Base-by-base conservation (phyloP, 176 grass and related monocot species). In the Puya raimondii region DNA sequence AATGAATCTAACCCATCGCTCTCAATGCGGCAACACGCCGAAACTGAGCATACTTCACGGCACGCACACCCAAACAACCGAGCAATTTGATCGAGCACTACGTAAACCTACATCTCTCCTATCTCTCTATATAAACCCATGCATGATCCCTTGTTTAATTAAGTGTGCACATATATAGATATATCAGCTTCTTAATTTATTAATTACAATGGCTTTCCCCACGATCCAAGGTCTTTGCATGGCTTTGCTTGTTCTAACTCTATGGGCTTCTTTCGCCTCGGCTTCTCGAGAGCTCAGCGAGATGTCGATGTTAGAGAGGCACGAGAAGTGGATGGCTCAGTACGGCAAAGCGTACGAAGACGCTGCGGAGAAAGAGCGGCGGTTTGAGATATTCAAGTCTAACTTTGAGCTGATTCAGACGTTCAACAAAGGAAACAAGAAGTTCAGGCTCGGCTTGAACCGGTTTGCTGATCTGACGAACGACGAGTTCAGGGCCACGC, bases 401-500 rank as follows among this genome's bases (percentile, higher is more conserved):
- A 83, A 87, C 71, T 65, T 75, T 1, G 72, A 67, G 72, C 17
- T 52, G 5, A 83, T 89, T 20, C 82, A 89, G 69, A 66, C 76
- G 68, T 75, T 80, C 7, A 89, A 89, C 71, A 80, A 51, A 3
- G 87, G 65, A 58, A 49, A 75, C 10, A 12, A 48, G 18, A 64
- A 49, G 82, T 77, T 85, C 69, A 64, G 69, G n/a, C 76, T 89
- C 50, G 72, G 68, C 54, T 74, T 73, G 7, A 89, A 89, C 75
- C 71, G 29, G 74, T 85, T 89, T 69, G 82, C 86, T 66, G 86
- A 89, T 79, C 82, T 89, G 56, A 89, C 79, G 20, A 79, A 79
- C 79, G 86, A 89, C 6, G 86, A 89, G 75, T 89, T 89, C 75
- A 73, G 71, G 47, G 80, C 74, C 4, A 63, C 23, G 12, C 70